These are phyloP conservation scores for Leccinum variicolor DNA, from an alignment of 768 basidiomycete genomes.

Conservation along the genomic window DNA sequence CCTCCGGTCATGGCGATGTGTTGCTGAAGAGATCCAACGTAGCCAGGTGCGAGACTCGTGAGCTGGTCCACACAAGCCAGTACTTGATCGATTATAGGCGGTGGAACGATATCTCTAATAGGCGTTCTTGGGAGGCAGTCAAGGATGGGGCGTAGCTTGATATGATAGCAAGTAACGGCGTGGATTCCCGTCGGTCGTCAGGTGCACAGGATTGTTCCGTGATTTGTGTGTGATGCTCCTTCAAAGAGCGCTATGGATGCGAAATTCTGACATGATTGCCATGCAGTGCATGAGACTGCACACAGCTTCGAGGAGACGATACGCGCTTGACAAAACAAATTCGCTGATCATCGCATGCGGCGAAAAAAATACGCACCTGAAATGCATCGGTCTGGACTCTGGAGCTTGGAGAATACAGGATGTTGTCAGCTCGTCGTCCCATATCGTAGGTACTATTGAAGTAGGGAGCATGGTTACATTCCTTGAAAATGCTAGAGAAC, in stretches of 20 bases:
- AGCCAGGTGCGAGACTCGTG: conserved; percentile 31
- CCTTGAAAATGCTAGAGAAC: too few species aligned
- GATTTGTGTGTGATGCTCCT: not conserved
- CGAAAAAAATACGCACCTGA: too few species aligned
- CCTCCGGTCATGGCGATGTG: conserved; percentile 29
- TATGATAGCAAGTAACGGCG: too few species aligned
- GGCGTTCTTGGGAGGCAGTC: conserved; percentile 40
- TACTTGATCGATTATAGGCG: conserved; percentile 34
- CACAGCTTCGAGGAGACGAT: not conserved
- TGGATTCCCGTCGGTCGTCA: not conserved
- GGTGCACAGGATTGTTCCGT: not conserved
- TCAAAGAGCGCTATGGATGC: not conserved
- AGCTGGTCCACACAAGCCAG: not conserved
- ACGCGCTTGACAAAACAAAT: too few species aligned
- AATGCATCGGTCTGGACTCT: too few species aligned
- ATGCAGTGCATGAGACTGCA: not conserved
- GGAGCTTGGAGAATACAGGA: too few species aligned
- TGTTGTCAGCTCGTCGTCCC: too few species aligned
- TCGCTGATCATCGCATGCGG: too few species aligned
- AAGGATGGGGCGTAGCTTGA: not conserved
- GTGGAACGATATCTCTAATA: conserved; percentile 46
- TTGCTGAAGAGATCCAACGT: conserved; percentile 40
- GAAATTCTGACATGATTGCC: not conserved
- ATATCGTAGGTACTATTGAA: too few species aligned
- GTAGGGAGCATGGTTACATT: too few species aligned